These are phyloP conservation scores for Beauveria sp. DNA, from an alignment of 2,329 filamentous ascomycete genomes.

Conservation along the genomic window DNA sequence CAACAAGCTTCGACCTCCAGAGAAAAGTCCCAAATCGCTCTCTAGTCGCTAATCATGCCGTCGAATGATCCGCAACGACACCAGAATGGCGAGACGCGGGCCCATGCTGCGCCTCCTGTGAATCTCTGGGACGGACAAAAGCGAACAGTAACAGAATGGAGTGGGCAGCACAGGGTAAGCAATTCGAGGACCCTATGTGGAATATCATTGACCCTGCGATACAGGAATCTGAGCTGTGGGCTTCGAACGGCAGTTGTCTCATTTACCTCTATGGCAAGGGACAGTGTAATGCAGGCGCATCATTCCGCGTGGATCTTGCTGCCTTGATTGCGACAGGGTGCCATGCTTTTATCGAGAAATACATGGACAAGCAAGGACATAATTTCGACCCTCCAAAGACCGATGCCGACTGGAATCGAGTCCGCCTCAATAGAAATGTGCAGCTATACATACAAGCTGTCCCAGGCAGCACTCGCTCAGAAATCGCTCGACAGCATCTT, in stretches of 20 bases:
- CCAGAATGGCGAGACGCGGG: neutral
- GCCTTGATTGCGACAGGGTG: constrained; percentile 51
- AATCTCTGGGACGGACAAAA: constrained; percentile 10
- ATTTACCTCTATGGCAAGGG: constrained; percentile 62
- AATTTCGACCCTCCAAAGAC: constrained; percentile 15
- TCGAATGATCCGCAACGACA: neutral
- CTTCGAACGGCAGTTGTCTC: constrained; percentile 58
- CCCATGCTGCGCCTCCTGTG: neutral
- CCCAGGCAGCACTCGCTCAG: constrained; percentile 46
- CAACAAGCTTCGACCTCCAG: neutral
- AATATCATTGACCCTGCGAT: neutral
- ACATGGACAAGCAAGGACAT: constrained; percentile 29
- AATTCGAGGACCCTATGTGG: neutral
- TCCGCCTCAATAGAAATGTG: constrained; percentile 27
- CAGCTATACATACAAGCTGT: constrained; percentile 68
- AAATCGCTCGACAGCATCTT: constrained; percentile 46
- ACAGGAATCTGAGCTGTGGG: constrained; percentile 68
- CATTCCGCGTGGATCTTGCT: constrained; percentile 57
- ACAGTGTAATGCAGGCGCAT: constrained; percentile 56
- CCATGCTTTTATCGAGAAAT: constrained; percentile 50
- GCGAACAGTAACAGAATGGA: neutral
- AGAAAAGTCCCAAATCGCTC: neutral
- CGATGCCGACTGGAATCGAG: constrained; percentile 24
- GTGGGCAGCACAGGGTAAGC: constrained; percentile 6
- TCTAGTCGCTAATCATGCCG: neutral